These are phyloP conservation scores for Populus euphratica DNA, from an alignment of 345 rosid species.

Conservation along the genomic window DNA sequence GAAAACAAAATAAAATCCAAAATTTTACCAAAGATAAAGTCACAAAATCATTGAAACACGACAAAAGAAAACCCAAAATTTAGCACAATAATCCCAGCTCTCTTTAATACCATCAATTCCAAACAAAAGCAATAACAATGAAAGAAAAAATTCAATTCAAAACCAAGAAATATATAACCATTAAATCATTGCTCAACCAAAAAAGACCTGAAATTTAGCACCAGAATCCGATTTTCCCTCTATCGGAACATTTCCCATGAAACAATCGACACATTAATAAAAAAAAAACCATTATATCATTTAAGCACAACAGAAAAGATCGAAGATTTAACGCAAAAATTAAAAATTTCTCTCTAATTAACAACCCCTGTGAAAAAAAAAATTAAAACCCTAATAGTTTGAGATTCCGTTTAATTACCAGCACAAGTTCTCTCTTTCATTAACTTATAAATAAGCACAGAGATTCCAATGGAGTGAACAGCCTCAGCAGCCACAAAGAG, in stretches of 20 bases:
- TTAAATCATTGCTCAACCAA: background rate
- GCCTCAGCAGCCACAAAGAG: conserved; percentile 99
- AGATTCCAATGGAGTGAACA: conserved; percentile 91
- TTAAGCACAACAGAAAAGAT: background rate
- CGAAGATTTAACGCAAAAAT: background rate
- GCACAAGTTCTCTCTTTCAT: conserved; percentile 97
- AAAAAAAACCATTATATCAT: background rate
- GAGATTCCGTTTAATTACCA: conserved; percentile 34
- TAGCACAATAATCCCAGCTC: background rate
- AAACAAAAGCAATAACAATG: background rate
- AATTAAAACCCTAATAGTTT: background rate
- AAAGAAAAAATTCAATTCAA: background rate
- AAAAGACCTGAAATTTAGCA: background rate
- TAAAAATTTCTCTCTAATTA: background rate
- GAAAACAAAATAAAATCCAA: background rate
- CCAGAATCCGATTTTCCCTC: background rate
- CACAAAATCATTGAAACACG: background rate
- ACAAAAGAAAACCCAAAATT: background rate
- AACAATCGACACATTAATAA: background rate
- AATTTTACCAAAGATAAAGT: background rate
- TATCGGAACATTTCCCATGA: background rate
- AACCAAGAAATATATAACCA: background rate
- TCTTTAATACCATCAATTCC: background rate
- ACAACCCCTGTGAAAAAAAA: conserved; percentile 7
- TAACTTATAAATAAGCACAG: conserved; percentile 89